These are phyloP conservation scores for Powellomyces hirtus DNA, from an alignment of 192 early-diverging fungal genomes.

Conservation along the genomic window DNA sequence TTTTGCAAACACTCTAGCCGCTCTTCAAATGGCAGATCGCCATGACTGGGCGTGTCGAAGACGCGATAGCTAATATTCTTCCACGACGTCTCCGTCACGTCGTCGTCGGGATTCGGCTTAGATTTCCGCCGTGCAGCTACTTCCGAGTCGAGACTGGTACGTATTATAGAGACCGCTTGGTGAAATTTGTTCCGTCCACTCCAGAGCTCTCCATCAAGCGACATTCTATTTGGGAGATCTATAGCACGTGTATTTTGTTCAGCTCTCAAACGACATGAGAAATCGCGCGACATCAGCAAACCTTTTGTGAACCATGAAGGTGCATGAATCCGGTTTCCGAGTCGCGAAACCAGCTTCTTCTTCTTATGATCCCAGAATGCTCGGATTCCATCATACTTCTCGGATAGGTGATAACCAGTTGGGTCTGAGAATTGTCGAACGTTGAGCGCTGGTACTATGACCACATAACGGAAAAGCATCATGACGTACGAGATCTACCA, in stretches of 20 bases:
- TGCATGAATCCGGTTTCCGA: constrained; percentile 56
- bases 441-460: neutral
- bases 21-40: constrained; percentile 46
- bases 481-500: neutral
- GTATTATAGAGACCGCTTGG: constrained; percentile 61
- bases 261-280: no score
- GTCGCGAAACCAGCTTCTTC: constrained; percentile 48
- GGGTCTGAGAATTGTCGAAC: no score
- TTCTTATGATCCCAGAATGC: constrained; percentile 58
- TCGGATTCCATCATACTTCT: constrained; percentile 73
- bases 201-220: constrained; percentile 72
- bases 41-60: constrained; percentile 58
- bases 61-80: constrained; percentile 52
- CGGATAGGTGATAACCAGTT: constrained; percentile 67
- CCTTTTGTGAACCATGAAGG: constrained; percentile 48
- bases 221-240: constrained; percentile 49
- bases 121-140: neutral
- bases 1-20: constrained; percentile 44
- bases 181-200: constrained; percentile 61
- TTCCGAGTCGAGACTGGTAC: constrained; percentile 7
- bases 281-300: no score
- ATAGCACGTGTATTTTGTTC: no score
- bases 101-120: no score
- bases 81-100: no score
- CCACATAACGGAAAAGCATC: neutral